Percentiles rank a stretch among this genome's conserved stretches.
phyloP scores from a whole-genome alignment of 352 stramenopile species.

The Thalassiosira livingstoniorum region DNA sequence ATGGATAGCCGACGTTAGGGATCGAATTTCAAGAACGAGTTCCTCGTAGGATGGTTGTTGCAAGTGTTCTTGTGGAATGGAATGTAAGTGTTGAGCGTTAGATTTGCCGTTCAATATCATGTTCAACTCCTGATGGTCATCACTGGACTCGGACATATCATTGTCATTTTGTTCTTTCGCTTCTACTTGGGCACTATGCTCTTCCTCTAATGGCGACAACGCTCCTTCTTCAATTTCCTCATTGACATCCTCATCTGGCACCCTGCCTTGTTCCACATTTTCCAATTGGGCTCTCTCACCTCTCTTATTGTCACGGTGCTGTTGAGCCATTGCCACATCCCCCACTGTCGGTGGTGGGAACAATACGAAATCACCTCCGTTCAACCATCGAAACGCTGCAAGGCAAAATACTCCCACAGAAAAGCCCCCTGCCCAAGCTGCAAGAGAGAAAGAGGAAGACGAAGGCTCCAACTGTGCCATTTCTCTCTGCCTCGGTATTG shows the following conservation, averaged over 20 bases:
- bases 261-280: not conserved
- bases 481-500: not conserved
- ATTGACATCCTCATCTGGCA: conserved; percentile 31
- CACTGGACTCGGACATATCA: conserved; percentile 13
- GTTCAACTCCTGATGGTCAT: conserved; percentile 11
- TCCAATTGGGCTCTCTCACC: not conserved
- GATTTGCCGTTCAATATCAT: conserved; percentile 43
- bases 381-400: conserved; percentile 79
- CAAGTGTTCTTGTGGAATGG: conserved; percentile 3
- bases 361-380: conserved; percentile 80
- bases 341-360: conserved; percentile 61
- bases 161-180: conserved; percentile 24
- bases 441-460: conserved; percentile 15
- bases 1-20: conserved; percentile 55
- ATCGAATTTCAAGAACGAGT: conserved; percentile 51
- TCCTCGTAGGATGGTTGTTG: conserved; percentile 38
- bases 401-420: conserved; percentile 51
- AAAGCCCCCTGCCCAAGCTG: conserved; percentile 43
- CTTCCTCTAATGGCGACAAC: not conserved
- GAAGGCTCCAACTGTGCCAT: not conserved
- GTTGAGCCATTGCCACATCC: not conserved
- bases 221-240: conserved; percentile 32
- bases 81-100: conserved; percentile 15
- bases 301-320: not conserved
- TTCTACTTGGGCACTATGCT: not conserved